phyloP scores from a whole-genome alignment of 192 early-diverging fungal genomes.

The Backusella parvicylindrica region DNA sequence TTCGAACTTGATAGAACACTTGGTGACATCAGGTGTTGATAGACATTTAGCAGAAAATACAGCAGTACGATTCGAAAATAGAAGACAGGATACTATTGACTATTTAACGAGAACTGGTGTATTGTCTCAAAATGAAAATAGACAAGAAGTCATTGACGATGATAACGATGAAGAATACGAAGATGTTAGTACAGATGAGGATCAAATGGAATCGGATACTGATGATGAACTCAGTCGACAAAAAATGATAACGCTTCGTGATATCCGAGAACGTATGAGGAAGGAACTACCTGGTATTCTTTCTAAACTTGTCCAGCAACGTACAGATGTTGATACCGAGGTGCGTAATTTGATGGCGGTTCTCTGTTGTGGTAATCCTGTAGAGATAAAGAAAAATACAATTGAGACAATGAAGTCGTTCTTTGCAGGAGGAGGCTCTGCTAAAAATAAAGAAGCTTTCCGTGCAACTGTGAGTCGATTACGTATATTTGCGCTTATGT shows the following conservation, averaged over 20 bases:
- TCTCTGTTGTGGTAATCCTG: conserved; percentile 24
- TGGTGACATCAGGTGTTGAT: neutral
- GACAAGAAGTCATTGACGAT: conserved; percentile 15
- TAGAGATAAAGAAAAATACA: neutral
- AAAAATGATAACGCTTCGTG: conserved; percentile 16
- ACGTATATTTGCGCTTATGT: conserved; percentile 37
- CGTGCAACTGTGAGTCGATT: neutral
- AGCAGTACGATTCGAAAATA: conserved; percentile 12
- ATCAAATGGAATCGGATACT: neutral
- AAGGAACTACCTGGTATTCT: conserved; percentile 36
- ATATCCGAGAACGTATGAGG: conserved; percentile 29
- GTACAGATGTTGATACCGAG: conserved; percentile 61
- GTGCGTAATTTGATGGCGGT: conserved; percentile 62
- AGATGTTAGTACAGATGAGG: conserved; percentile 21
- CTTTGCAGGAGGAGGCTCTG: neutral
- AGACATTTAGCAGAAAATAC: neutral
- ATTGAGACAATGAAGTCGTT: neutral
- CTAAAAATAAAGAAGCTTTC: neutral
- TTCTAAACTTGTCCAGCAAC: conserved; percentile 45
- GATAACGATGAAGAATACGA: conserved; percentile 26
- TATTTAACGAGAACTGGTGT: neutral
- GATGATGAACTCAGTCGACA: neutral
- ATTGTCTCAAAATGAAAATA: neutral
- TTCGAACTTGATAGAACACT: neutral
- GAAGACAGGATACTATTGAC: neutral